These are phyloP conservation scores for Pyrenophora teres DNA, from an alignment of 2,329 filamentous ascomycete genomes.

Conservation along the genomic window DNA sequence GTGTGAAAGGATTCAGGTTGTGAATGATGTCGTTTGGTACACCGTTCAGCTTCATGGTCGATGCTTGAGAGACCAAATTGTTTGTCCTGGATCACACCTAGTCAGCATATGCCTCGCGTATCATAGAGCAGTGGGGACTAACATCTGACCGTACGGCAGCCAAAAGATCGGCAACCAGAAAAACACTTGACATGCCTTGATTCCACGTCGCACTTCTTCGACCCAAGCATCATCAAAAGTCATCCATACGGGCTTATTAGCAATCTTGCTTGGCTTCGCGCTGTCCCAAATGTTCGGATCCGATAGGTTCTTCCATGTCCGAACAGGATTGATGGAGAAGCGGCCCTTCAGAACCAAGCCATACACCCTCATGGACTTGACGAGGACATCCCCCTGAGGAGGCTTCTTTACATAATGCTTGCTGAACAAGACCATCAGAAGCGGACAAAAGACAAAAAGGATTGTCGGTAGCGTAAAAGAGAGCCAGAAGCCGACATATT, in stretches of 20 bases:
- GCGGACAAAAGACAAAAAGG: conserved; percentile 65
- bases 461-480: conserved; percentile 68
- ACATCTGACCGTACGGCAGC: conserved; percentile 65
- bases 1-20: conserved; percentile 75
- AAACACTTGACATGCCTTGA: conserved; percentile 39
- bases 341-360: conserved; percentile 64
- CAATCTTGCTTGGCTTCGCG: conserved; percentile 66
- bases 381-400: conserved; percentile 72
- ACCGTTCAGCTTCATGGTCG: conserved; percentile 59
- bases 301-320: conserved; percentile 55
- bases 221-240: conserved; percentile 82
- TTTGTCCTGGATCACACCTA: conserved; percentile 55
- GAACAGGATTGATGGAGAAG: conserved; percentile 63
- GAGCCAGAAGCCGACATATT: conserved; percentile 75
- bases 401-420: conserved; percentile 53
- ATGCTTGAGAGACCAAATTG: conserved; percentile 60
- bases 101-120: not conserved
- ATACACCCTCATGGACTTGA: conserved; percentile 67
- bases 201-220: conserved; percentile 52
- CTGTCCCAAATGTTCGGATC: conserved; percentile 47
- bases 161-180: conserved; percentile 55
- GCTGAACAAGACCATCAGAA: conserved; percentile 53
- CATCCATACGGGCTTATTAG: conserved; percentile 70
- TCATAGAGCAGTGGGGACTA: not conserved
- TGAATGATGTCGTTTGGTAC: conserved; percentile 78